Evolutionary conservation across 2,329 filamentous ascomycete genomes (phyloP).

Genomic region (Diaporthe humulicola): DNA sequence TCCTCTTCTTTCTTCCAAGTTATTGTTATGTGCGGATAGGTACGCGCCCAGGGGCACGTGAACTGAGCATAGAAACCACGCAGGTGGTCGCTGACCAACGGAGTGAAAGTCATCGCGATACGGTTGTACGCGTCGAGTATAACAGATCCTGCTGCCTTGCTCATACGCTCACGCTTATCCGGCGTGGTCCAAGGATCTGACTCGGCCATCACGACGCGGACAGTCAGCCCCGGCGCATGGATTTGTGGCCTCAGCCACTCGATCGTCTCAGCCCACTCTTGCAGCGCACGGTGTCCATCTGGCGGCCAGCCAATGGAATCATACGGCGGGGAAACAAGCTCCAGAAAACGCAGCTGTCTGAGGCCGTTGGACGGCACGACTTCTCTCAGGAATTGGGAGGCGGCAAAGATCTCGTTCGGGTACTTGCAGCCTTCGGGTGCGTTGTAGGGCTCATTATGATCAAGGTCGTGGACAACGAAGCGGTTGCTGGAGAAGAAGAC

Average conservation of each 20-base stretch:
- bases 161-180: not conserved
- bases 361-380: conserved; percentile 20
- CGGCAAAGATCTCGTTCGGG: not conserved
- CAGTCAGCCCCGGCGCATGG: conserved; percentile 6
- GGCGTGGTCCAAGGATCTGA: conserved; percentile 3
- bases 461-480: not conserved
- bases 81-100: not conserved
- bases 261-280: conserved; percentile 29
- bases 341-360: conserved; percentile 20
- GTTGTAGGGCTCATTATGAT: no score
- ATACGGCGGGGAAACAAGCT: conserved; percentile 29
- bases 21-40: not conserved
- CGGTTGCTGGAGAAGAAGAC: not conserved
- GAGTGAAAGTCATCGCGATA: not conserved
- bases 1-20: not conserved
- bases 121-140: conserved; percentile 6
- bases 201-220: conserved; percentile 17
- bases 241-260: conserved; percentile 18
- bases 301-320: conserved; percentile 12
- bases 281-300: not conserved
- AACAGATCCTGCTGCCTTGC: not conserved
- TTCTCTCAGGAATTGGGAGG: conserved; percentile 10
- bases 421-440: no score
- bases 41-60: conserved; percentile 27
- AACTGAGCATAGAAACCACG: conserved; percentile 27